A percentile compares a stretch with the other conserved stretches of the same genome.
These are phyloP conservation scores for Hydrangea macrophylla DNA, from an alignment of 148 eudicot genomes.

Conservation along the genomic window DNA sequence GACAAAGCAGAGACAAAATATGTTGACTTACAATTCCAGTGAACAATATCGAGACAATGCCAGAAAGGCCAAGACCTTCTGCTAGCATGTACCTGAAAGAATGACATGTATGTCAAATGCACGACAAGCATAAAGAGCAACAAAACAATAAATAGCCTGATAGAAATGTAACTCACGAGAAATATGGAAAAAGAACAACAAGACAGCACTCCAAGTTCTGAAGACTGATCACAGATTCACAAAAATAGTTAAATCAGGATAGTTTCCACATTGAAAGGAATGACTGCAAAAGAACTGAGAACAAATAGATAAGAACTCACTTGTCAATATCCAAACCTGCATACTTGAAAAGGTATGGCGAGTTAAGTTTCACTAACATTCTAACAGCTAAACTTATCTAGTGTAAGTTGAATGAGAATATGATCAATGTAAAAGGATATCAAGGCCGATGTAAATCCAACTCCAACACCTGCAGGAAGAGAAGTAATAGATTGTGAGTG, in stretches of 20 bases:
- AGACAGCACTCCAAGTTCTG: slow-evolving; percentile 99
- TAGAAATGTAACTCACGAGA: slow-evolving; percentile 68
- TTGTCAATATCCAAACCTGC: slow-evolving; percentile 97
- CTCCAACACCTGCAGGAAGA: slow-evolving; percentile 82
- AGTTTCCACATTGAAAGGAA: slow-evolving; percentile 9
- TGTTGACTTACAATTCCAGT: slow-evolving; percentile 87
- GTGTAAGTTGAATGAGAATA: background rate
- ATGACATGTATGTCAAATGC: background rate
- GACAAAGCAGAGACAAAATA: background rate
- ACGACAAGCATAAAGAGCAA: background rate
- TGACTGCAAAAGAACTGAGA: slow-evolving; percentile 18
- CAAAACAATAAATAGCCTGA: background rate
- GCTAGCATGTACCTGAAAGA: slow-evolving; percentile 89
- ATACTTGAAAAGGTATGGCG: slow-evolving; percentile 92
- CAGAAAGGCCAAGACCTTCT: slow-evolving; percentile 99
- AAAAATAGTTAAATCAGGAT: slow-evolving; percentile 18
- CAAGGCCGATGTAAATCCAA: slow-evolving; percentile 94
- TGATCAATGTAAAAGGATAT: slow-evolving; percentile 67
- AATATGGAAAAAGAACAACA: slow-evolving; percentile 96
- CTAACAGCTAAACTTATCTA: slow-evolving; percentile 12
- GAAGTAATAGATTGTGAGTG: slow-evolving; percentile 16
- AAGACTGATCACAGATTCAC: slow-evolving; percentile 56
- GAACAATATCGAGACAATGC: slow-evolving; percentile 97
- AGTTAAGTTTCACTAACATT: slow-evolving; percentile 59
- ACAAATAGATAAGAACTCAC: slow-evolving; percentile 39